These are phyloP conservation scores for Xerophyta viscosa DNA, from an alignment of 106 monocot genomes.

Conservation along the genomic window DNA sequence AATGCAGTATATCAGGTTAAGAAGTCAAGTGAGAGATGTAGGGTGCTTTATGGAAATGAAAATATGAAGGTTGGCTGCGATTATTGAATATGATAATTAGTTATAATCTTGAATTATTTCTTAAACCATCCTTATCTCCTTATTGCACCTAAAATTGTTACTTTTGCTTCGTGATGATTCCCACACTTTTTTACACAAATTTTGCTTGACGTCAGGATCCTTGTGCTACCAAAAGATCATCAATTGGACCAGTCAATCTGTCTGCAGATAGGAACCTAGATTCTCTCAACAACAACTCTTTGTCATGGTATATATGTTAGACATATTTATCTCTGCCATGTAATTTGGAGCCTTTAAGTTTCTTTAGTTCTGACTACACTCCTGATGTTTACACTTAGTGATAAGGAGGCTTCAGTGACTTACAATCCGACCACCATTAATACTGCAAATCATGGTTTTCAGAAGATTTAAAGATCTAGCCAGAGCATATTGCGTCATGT, in stretches of 20 bases:
- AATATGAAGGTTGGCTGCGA: conserved; percentile 48
- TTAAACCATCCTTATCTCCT: no score
- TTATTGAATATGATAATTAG: no score
- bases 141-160: neutral
- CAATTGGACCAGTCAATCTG: neutral
- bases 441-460: conserved; percentile 23
- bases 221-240: neutral
- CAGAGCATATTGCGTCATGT: conserved; percentile 60
- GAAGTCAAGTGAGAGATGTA: conserved; percentile 53
- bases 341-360: no score
- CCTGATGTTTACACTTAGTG: no score
- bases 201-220: conserved; percentile 27
- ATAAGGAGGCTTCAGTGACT: conserved; percentile 6
- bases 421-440: conserved; percentile 11
- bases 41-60: conserved; percentile 33
- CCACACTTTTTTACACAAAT: no score
- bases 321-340: no score
- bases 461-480: conserved; percentile 54
- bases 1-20: conserved; percentile 47
- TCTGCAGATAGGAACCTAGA: conserved; percentile 3
- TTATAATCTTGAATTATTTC: no score
- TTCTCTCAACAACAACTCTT: no score
- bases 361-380: no score
- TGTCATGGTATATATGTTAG: no score
- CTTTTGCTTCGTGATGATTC: neutral